Evolutionary conservation across 2,329 filamentous ascomycete genomes (phyloP).

Genomic region (Phyllosticta citriasiana): DNA sequence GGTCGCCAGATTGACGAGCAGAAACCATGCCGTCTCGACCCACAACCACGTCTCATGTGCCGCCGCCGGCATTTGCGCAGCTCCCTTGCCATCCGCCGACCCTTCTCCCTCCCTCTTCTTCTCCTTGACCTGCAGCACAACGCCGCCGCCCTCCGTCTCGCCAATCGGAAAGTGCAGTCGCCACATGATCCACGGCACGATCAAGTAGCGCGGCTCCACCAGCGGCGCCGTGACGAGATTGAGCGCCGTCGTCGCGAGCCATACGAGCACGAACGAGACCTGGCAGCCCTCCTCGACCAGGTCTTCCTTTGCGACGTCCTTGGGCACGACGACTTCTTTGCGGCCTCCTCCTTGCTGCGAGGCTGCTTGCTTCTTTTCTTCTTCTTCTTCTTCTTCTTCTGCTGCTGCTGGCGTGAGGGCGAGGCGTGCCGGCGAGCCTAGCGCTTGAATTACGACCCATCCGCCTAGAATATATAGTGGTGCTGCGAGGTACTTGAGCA

Average conservation of each 20-base stretch:
- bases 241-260: constrained; percentile 60
- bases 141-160: neutral
- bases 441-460: constrained; percentile 56
- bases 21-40: constrained; percentile 61
- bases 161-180: constrained; percentile 59
- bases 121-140: neutral
- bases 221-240: constrained; percentile 81
- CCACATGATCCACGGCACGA: constrained; percentile 92
- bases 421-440: constrained; percentile 32
- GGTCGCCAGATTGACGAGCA: constrained; percentile 53
- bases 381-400: neutral
- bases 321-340: neutral
- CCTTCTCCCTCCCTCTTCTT: neutral
- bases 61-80: neutral
- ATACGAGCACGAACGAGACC: constrained; percentile 45
- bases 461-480: constrained; percentile 61
- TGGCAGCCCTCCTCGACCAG: constrained; percentile 14
- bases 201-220: constrained; percentile 93
- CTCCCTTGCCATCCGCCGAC: neutral
- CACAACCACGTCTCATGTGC: constrained; percentile 36
- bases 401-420: neutral
- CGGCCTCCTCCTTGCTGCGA: neutral
- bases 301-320: neutral
- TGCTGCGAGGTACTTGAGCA: constrained; percentile 57
- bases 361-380: neutral